These are phyloP conservation scores for Silene coronaria DNA, from an alignment of 179 eudicot species.

Conservation along the genomic window DNA sequence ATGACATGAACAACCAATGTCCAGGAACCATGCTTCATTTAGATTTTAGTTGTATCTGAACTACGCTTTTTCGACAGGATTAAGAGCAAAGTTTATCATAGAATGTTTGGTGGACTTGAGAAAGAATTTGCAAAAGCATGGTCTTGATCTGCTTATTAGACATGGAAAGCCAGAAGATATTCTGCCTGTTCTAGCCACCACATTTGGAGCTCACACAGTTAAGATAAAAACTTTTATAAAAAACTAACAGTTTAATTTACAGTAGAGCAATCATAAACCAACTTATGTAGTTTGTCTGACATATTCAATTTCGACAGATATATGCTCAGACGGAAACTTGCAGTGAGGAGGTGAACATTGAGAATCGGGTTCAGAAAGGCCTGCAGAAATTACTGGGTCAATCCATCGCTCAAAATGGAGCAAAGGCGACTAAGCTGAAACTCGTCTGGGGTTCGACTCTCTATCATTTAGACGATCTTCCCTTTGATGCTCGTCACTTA, in stretches of 20 bases:
- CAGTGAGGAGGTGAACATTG: conserved; percentile 77
- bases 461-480: conserved; percentile 85
- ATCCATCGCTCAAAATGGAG: conserved; percentile 16
- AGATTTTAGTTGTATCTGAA: too few species aligned
- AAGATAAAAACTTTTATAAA: conserved; percentile 18
- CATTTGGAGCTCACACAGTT: conserved; percentile 78
- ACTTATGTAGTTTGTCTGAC: neutral
- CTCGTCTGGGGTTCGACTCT: conserved; percentile 78
- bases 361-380: conserved; percentile 37
- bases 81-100: conserved; percentile 67
- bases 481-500: conserved; percentile 41
- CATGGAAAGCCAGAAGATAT: conserved; percentile 81
- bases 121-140: conserved; percentile 57
- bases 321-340: conserved; percentile 92
- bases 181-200: conserved; percentile 58
- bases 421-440: conserved; percentile 37
- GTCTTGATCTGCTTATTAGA: conserved; percentile 56
- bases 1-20: too few species aligned
- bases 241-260: neutral
- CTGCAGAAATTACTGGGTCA: conserved; percentile 22
- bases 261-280: neutral
- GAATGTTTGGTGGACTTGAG: conserved; percentile 78
- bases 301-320: conserved; percentile 36
- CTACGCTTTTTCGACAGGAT: conserved; percentile 38
- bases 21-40: too few species aligned